phyloP scores from a whole-genome alignment of 176 grass and related monocot species.

The Eremochloa ophiuroides region DNA sequence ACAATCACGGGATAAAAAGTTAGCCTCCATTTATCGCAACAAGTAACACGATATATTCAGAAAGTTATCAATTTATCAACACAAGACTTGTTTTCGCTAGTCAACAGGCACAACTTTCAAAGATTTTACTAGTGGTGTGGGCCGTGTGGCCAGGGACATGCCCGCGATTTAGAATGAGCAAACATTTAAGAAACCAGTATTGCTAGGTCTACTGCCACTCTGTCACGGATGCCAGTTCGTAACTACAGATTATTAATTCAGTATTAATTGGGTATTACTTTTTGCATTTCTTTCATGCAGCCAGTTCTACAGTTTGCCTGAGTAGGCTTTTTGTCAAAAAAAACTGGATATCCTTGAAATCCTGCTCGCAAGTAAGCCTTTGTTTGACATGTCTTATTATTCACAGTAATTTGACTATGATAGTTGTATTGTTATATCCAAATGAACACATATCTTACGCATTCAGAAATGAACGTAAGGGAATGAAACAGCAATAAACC shows the following conservation, averaged over 20 bases:
- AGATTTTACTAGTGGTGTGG: neutral
- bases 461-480: constrained; percentile 5
- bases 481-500: neutral
- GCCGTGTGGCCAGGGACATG: neutral
- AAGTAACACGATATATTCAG: neutral
- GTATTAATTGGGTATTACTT: neutral
- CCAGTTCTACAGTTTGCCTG: neutral
- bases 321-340: neutral
- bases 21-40: neutral
- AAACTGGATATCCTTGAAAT: neutral
- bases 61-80: neutral
- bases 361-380: neutral
- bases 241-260: neutral
- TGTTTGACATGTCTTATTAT: neutral
- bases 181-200: neutral
- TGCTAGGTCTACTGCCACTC: too few relatives aligned
- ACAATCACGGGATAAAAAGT: neutral
- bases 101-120: neutral
- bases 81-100: neutral
- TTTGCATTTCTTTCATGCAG: neutral
- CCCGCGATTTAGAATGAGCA: neutral
- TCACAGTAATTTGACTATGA: neutral
- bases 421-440: neutral
- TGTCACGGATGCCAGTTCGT: neutral
- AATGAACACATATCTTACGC: neutral